A percentile compares a stretch with the other conserved stretches of the same genome.
These are phyloP conservation scores for Chrysoporthe deuterocubensis DNA, from an alignment of 2,329 filamentous ascomycete genomes.

Conservation along the genomic window DNA sequence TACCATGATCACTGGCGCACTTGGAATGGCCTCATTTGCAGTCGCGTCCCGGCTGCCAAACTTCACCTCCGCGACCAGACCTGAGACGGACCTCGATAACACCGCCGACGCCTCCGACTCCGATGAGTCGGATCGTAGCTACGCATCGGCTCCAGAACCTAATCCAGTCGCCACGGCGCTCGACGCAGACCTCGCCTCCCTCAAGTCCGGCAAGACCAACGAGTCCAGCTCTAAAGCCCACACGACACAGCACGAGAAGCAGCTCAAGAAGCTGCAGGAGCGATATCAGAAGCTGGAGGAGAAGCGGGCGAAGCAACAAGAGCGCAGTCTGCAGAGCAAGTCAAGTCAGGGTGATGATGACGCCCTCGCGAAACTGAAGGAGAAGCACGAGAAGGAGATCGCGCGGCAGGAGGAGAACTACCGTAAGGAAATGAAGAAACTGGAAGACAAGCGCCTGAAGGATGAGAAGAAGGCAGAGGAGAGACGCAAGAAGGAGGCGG, in stretches of 20 bases:
- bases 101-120: constrained; percentile 34
- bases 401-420: constrained; percentile 71
- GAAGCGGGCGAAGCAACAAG: constrained; percentile 60
- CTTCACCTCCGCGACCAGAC: constrained; percentile 37
- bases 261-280: constrained; percentile 66
- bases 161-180: constrained; percentile 35
- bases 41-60: constrained; percentile 46
- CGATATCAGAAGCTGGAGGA: constrained; percentile 66
- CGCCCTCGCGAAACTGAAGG: constrained; percentile 59
- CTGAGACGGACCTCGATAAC: constrained; percentile 39
- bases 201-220: constrained; percentile 43
- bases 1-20: constrained; percentile 57
- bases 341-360: constrained; percentile 43
- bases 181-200: constrained; percentile 28
- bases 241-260: constrained; percentile 58
- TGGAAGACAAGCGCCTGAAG: constrained; percentile 65
- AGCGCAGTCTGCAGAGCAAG: constrained; percentile 46
- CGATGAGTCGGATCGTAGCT: constrained; percentile 51
- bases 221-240: constrained; percentile 41
- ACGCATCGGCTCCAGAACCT: constrained; percentile 52
- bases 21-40: constrained; percentile 54
- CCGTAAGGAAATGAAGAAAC: constrained; percentile 64
- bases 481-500: constrained; percentile 52
- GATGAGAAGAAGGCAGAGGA: constrained; percentile 65
- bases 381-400: constrained; percentile 66